Percentiles rank a stretch among this genome's conserved stretches.
Conservation (phyloP, 805 yeast species). For the Kodamaea jinghongensis region DNA sequence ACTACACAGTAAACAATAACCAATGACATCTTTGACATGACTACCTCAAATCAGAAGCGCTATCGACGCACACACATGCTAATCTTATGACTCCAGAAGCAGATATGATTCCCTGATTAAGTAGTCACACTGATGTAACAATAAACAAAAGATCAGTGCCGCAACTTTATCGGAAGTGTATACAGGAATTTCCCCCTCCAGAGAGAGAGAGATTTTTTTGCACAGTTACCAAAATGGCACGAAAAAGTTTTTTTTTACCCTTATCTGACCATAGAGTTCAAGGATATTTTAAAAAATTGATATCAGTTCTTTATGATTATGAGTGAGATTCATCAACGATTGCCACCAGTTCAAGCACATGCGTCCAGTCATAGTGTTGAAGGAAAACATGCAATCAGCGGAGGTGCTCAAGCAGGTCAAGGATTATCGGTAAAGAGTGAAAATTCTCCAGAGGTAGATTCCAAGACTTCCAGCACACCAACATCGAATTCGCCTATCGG, state of each 20-base stretch:
- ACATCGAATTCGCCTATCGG: neutral
- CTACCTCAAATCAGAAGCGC: too few species aligned
- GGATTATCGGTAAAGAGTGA: neutral
- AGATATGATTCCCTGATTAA: too few species aligned
- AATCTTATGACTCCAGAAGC: too few species aligned
- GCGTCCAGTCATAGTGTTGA: too few species aligned
- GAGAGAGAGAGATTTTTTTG: neutral
- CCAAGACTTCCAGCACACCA: neutral
- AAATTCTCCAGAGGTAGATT: neutral
- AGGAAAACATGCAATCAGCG: neutral
- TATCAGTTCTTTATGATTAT: conserved; percentile 8
- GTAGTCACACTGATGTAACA: too few species aligned
- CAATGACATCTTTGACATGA: too few species aligned
- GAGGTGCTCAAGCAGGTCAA: neutral
- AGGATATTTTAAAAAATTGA: too few species aligned
- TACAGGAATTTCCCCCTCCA: neutral
- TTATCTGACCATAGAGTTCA: neutral
- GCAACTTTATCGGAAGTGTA: conserved; percentile 7
- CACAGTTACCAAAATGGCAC: conserved; percentile 5
- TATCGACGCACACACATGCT: too few species aligned
- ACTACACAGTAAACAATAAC: too few species aligned
- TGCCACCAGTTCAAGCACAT: conserved; percentile 5
- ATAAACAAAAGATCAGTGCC: conserved; percentile 4
- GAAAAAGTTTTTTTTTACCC: conserved; percentile 8
- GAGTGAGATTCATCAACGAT: conserved; percentile 20